Evolutionary conservation across 2,329 filamentous ascomycete species (phyloP), one percentile per base, ranked within the genome.

Genomic region (Stachybotrys chlorohalonatus): DNA sequence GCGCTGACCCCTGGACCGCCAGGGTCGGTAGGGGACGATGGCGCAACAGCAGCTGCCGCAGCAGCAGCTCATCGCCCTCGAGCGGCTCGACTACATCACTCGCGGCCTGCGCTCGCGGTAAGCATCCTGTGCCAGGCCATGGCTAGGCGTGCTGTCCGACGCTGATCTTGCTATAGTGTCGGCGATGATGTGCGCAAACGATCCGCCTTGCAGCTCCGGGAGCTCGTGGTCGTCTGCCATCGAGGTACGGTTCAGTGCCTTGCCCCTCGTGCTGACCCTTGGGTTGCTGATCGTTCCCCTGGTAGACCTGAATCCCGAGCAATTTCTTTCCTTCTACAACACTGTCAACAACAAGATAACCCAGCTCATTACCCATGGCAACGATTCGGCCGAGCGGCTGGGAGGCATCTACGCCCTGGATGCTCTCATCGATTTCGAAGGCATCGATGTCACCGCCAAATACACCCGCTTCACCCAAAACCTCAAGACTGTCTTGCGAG

Each of bases 401-500:
- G 94, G 92, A 58, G 95, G 94, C 53, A 87, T 99, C 58, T 87
- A 94, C 64, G 93, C 93, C 56, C 83, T 99, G 57, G 93, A 96
- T 70, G 87, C 87, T 55, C 83, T 99, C 54, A 93, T 97, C 70
- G 92, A 96, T 69, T 96, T 97, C 68, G 93, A 96, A 64, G 93
- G 92, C 56, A 90, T 96, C 63, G 95, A 99, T 73, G 84, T 89
- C 30, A 90, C 90, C 42, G 85, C 90, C 64, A 97, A 97, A 73
- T 96, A 94, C 56, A 95, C 93, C 32, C 85, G 94, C 54, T 99
- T 97, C 67, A 90, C 90, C 49, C 90, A 90, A 59, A 95, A 93
- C 65, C 82, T 99, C 56, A 89, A 92, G 62, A 88, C 84, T 51
- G 87, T 96, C 46, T 79, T 99, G 62, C 84, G 92, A 63, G 93